Base-by-base conservation (phyloP, 1,284 basidiomycete genomes). In the Tremellales sp. region DNA sequence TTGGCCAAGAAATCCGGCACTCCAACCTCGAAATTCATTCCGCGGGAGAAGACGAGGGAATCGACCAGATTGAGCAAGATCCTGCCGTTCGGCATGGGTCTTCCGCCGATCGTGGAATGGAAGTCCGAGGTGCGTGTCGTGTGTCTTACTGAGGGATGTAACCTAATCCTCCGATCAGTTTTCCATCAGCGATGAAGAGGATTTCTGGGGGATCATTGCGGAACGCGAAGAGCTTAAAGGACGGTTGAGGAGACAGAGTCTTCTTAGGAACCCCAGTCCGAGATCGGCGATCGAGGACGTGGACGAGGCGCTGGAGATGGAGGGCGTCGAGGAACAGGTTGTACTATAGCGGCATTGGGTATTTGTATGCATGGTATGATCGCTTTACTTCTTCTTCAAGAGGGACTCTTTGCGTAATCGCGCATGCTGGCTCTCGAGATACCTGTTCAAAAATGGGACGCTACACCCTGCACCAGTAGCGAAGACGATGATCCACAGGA, bases 151-250 rank as follows among this genome's bases (percentile, higher is more conserved):
- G 28, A 26, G 19, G 2, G n/a, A 31, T 31, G 16, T 10, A 31
- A 31, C 29, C 29, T 31, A 16, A 31, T 10, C 10, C 29, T 10
- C 10, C 34, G 16, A 18, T 36, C 19, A 61, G 57, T 61, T 59
- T 43, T 54, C 54, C 4, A 34, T 59, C 3, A 56, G 39, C 4
- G 51, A 59, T 22, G 51, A 58, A 38, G 55, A 57, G 31, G 60
- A 62, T 33, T 58, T 62, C 36, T 62, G 60, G 58, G 50, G 50
- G 2, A 53, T 60, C 46, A 58, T 60, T n/a, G 54, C 56, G 5
- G 43, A 47, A 6, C 43, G 56, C 10, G 53, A 62, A 36, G 49
- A 47, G n/a, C 19, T 36, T 18, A 50, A 47, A 14, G 47, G 42
- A 22, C 32, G 25, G n/a, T 18, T 43, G 10, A 21, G 51, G 18